These are phyloP conservation scores for Thraustotheca clavata DNA, from an alignment of 352 stramenopile genomes.

Conservation along the genomic window DNA sequence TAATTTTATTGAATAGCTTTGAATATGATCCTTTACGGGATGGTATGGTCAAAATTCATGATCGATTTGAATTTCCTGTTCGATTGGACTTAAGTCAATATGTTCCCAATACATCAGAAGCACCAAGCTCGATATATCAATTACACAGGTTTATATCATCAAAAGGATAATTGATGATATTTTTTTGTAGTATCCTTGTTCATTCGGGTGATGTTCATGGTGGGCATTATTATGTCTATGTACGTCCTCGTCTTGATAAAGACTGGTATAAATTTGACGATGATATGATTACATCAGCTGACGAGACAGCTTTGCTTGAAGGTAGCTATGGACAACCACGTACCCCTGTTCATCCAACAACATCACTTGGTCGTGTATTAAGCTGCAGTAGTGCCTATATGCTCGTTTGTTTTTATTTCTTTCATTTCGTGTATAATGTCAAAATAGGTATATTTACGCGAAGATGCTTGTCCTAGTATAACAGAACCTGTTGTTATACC, in stretches of 20 bases:
- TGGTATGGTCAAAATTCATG: conserved; percentile 85
- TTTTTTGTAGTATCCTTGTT: conserved; percentile 77
- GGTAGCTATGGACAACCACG: conserved; percentile 48
- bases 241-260: conserved; percentile 48
- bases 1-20: conserved; percentile 27
- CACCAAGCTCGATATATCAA: conserved; percentile 6
- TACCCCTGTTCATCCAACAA: not conserved
- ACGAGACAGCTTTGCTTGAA: conserved; percentile 63
- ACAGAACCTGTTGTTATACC: conserved; percentile 33
- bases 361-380: conserved; percentile 35
- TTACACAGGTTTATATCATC: conserved; percentile 5
- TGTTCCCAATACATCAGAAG: conserved; percentile 24
- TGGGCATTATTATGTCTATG: conserved; percentile 87
- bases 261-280: conserved; percentile 84
- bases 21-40: conserved; percentile 82
- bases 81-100: conserved; percentile 68
- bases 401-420: conserved; percentile 50
- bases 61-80: conserved; percentile 81
- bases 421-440: no score
- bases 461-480: conserved; percentile 28
- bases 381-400: conserved; percentile 85
- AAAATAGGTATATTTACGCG: conserved; percentile 51
- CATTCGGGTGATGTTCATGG: conserved; percentile 81
- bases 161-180: conserved; percentile 15
- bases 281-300: conserved; percentile 68